These are phyloP conservation scores for Rhexocercosporidium sp. DNA, from an alignment of 2,329 filamentous ascomycete genomes.

Conservation along the genomic window DNA sequence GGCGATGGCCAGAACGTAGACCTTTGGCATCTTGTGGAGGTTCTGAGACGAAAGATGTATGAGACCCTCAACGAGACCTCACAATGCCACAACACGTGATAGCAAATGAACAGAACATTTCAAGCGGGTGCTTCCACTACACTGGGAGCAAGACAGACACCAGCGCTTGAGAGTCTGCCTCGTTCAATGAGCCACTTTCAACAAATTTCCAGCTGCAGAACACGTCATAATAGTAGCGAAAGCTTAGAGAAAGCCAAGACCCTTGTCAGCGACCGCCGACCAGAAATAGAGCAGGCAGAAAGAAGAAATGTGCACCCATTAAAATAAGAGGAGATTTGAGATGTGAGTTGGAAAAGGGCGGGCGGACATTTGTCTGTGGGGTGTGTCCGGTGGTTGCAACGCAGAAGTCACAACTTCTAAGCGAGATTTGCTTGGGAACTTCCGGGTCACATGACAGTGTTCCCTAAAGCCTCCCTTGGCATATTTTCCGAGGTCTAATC, in stretches of 20 bases:
- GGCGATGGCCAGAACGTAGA: background rate
- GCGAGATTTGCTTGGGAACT: too few relatives aligned
- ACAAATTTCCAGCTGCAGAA: background rate
- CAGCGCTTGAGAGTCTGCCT: background rate
- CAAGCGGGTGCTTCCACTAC: background rate
- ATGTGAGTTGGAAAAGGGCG: too few relatives aligned
- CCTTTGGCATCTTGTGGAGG: background rate
- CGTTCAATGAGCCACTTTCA: background rate
- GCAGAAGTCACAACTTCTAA: too few relatives aligned
- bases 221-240: background rate
- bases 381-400: too few relatives aligned
- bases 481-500: too few relatives aligned
- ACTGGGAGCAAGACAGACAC: background rate
- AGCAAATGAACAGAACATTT: background rate
- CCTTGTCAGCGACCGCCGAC: background rate
- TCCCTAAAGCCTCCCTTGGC: too few relatives aligned
- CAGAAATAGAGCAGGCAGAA: background rate
- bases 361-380: too few relatives aligned
- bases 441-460: too few relatives aligned
- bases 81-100: background rate
- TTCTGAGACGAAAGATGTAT: constrained; percentile 8
- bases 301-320: too few relatives aligned
- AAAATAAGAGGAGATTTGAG: too few relatives aligned
- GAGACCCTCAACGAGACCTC: background rate
- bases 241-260: background rate